These are phyloP conservation scores for Tieghemiomyces parasiticus DNA, from an alignment of 192 early-diverging fungal species.

Conservation along the genomic window DNA sequence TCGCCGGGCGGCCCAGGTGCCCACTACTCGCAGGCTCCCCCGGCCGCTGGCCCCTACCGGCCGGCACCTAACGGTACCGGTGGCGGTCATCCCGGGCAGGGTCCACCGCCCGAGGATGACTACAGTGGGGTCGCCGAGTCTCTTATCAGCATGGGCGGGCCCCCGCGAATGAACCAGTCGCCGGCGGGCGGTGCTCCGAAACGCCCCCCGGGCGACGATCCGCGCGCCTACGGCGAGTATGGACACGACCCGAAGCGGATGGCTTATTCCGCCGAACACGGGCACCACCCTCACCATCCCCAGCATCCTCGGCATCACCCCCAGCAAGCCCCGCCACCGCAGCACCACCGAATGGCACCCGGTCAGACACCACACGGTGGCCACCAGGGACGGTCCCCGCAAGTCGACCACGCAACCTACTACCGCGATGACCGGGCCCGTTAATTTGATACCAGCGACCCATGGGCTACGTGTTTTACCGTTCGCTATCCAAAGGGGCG, in stretches of 20 bases:
- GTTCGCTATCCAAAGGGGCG: too few relatives aligned
- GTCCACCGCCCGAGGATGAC: background rate
- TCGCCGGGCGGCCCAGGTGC: too few relatives aligned
- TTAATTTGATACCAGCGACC: too few relatives aligned
- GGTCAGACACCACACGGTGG: too few relatives aligned
- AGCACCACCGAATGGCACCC: too few relatives aligned
- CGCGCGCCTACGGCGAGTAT: background rate
- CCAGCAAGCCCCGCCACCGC: too few relatives aligned
- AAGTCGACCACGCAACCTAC: too few relatives aligned
- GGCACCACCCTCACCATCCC: too few relatives aligned
- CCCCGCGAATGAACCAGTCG: background rate
- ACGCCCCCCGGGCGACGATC: background rate
- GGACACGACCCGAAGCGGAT: background rate
- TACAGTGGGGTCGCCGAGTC: constrained; percentile 2
- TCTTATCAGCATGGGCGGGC: background rate
- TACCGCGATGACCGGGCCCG: too few relatives aligned
- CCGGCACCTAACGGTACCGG: background rate
- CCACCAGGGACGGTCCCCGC: too few relatives aligned
- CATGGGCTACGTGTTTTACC: too few relatives aligned
- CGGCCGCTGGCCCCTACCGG: background rate
- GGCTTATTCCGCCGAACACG: background rate
- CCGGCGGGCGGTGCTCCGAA: background rate
- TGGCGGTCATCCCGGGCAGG: background rate
- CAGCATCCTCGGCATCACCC: too few relatives aligned
- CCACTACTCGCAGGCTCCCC: background rate